phyloP scores from a whole-genome alignment of 495 filamentous ascomycete species.

The Lasiosphaeria ovina region DNA sequence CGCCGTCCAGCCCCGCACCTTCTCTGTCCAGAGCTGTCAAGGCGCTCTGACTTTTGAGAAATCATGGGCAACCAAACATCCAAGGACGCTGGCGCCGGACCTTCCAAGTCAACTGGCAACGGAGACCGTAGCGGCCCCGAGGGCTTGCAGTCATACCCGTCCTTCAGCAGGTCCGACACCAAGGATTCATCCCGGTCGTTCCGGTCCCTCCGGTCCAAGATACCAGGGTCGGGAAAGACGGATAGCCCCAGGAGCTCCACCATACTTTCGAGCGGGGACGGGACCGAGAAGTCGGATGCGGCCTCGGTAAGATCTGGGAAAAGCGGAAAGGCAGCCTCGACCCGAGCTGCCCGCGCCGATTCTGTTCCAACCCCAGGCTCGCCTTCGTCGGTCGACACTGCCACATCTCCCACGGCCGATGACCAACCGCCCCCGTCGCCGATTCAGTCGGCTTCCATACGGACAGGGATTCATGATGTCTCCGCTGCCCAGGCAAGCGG shows the following conservation, averaged over 20 bases:
- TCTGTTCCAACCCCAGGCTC: constrained; percentile 44
- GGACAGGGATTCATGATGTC: constrained; percentile 69
- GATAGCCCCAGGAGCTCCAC: constrained; percentile 81
- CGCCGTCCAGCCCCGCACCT: constrained; percentile 36
- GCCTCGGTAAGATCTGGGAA: constrained; percentile 67
- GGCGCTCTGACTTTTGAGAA: constrained; percentile 32
- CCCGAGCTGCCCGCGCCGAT: constrained; percentile 37
- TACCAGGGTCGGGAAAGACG: constrained; percentile 56
- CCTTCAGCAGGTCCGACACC: constrained; percentile 90
- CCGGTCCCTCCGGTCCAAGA: constrained; percentile 66
- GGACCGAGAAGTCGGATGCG: constrained; percentile 69
- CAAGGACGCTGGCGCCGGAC: constrained; percentile 58
- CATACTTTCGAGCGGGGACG: constrained; percentile 59
- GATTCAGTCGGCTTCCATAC: constrained; percentile 71
- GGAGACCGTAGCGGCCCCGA: constrained; percentile 36
- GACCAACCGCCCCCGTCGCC: constrained; percentile 86
- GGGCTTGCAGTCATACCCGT: constrained; percentile 74
- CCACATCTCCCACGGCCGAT: constrained; percentile 44
- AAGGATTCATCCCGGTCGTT: constrained; percentile 91
- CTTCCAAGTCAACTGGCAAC: constrained; percentile 36
- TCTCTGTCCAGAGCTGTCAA: constrained; percentile 29
- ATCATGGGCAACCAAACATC: constrained; percentile 91
- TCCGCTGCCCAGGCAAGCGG: constrained; percentile 76
- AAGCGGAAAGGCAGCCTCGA: constrained; percentile 51
- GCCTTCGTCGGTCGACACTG: constrained; percentile 37